phyloP scores from a whole-genome alignment of 345 rosid genomes.

The Kandelia obovata region DNA sequence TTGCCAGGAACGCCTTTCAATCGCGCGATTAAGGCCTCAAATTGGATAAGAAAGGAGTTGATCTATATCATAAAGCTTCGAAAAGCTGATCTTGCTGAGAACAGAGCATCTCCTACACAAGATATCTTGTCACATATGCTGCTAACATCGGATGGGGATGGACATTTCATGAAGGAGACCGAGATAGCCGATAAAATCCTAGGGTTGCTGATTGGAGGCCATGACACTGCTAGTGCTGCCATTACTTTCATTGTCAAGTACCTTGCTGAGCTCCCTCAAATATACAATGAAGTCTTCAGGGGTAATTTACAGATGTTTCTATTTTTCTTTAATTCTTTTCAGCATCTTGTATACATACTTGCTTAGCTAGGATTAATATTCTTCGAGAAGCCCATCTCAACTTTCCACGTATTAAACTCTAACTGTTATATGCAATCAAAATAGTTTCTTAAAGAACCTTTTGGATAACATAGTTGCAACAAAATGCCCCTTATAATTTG shows the following conservation, averaged over 20 bases:
- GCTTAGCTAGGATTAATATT: background rate
- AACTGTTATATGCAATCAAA: too few species aligned
- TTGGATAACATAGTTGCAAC: too few species aligned
- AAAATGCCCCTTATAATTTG: too few species aligned
- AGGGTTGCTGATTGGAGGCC: slow-evolving; percentile 23
- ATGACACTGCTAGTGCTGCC: slow-evolving; percentile 23
- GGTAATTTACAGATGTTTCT: slow-evolving; percentile 1
- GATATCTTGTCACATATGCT: slow-evolving; percentile 23
- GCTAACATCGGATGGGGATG: slow-evolving; percentile 12
- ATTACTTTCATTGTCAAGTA: slow-evolving; percentile 21
- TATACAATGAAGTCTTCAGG: slow-evolving; percentile 10
- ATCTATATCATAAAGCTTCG: slow-evolving; percentile 15
- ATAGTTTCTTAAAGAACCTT: too few species aligned
- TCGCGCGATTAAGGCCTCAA: slow-evolving; percentile 14
- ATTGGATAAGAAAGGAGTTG: slow-evolving; percentile 14
- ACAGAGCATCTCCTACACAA: slow-evolving; percentile 4
- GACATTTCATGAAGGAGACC: slow-evolving; percentile 12
- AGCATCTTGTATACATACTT: background rate
- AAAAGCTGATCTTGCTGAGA: slow-evolving; percentile 12
- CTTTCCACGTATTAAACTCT: background rate
- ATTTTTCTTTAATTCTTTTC: background rate
- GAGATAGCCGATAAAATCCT: slow-evolving; percentile 9
- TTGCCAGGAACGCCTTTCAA: slow-evolving; percentile 24
- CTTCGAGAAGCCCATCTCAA: background rate
- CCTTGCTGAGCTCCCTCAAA: slow-evolving; percentile 21